Percentiles rank a stretch among this genome's conserved stretches.
phyloP scores from a whole-genome alignment of 2,329 filamentous ascomycete genomes.

The Westerdykella ornata region DNA sequence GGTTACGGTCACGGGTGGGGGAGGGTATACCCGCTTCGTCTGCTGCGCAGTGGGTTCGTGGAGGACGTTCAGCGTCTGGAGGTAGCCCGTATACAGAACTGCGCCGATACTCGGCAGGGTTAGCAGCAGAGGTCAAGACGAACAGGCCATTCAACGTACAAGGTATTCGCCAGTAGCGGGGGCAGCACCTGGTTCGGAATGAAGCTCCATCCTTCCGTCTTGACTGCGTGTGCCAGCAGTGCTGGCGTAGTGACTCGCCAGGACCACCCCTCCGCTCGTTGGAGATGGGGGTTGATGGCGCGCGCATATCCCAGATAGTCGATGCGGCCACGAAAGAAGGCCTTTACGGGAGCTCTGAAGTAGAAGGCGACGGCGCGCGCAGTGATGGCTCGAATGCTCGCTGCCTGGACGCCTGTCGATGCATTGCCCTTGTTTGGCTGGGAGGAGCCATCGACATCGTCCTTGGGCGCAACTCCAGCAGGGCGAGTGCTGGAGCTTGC shows the following conservation, averaged over 20 bases:
- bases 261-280: conserved; percentile 48
- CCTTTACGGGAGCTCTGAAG: conserved; percentile 83
- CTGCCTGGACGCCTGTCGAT: conserved; percentile 71
- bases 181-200: conserved; percentile 71
- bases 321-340: conserved; percentile 83
- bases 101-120: conserved; percentile 53
- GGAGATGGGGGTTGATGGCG: conserved; percentile 54
- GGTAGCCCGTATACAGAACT: conserved; percentile 68
- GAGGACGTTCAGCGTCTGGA: conserved; percentile 60
- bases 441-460: conserved; percentile 15
- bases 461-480: conserved; percentile 25
- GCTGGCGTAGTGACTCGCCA: conserved; percentile 63
- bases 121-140: conserved; percentile 2
- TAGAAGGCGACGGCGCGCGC: conserved; percentile 84
- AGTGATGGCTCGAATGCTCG: conserved; percentile 74
- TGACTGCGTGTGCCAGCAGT: conserved; percentile 60
- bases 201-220: conserved; percentile 65
- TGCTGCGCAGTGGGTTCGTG: conserved; percentile 59
- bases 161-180: conserved; percentile 66
- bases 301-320: conserved; percentile 67
- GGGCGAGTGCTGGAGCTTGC: conserved; percentile 27
- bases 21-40: conserved; percentile 62
- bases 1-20: conserved; percentile 56
- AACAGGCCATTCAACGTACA: conserved; percentile 34
- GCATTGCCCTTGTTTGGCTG: conserved; percentile 52